Base-by-base conservation (phyloP, 768 basidiomycete species). In the Leccinum fibrillosum region DNA sequence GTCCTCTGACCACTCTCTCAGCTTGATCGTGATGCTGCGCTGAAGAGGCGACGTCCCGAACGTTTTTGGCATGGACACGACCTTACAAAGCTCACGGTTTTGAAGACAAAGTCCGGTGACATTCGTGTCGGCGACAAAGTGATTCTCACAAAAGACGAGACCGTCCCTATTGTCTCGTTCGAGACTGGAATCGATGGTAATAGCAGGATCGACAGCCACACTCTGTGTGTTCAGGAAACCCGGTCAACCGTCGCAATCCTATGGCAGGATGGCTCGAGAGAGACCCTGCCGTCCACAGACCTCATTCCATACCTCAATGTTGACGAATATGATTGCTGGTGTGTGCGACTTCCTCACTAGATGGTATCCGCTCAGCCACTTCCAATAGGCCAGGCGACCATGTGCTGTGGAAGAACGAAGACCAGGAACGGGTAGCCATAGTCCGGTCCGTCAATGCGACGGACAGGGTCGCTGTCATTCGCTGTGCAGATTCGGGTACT, bases 241-340 rank as follows among this genome's bases (percentile, higher is more conserved):
- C 76, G 80, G 55, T 89, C 92, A n/a, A 76, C 72, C 9, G 76
- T 90, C 25, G 80, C 82, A 26, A 77, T 98, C 32, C 70, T 95
- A 11, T 98, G 95, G 95, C 94, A 97, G 76, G 86, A 92, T 69
- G 94, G 93, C 23, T 80, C 77, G 19, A 76, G 71, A 51, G 89
- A 93, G 72, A 80, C 76, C 3, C 55, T 88, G 39, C 78, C 74
- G 48, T 81, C 91, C 23, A 82, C 78, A 10, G 80, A 85, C 21
- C 74, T 95, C 19, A 85, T 94, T 45, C 93, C 92, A 3, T 89
- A 95, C 68, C 70, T 89, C 53, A 92, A 92, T 59, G 83, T 92
- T 10, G 94, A 96, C 70, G 94, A 97, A 73, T 92, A 90, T 69
- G 94, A 93, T 69, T 92, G 88, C 71, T 94, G 90, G 90, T 90